Evolutionary conservation across 2,329 filamentous ascomycete species (phyloP).

Genomic region (Leptoxyphium fumago): DNA sequence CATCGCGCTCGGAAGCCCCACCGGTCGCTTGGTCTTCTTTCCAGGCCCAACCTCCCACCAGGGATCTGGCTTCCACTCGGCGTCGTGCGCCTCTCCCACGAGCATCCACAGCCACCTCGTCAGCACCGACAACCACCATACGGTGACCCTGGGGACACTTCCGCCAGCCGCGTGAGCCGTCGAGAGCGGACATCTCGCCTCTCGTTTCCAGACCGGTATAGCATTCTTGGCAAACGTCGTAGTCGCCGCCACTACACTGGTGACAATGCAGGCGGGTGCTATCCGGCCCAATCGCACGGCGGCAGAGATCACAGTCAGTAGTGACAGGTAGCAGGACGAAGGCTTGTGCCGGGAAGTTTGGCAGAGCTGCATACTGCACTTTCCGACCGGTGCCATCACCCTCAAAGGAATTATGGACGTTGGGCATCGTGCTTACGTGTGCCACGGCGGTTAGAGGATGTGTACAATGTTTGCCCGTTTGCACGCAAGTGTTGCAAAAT

Average conservation of each 20-base stretch:
- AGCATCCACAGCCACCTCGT: constrained; percentile 37
- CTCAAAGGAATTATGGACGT: constrained; percentile 3
- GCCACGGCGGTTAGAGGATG: constrained; percentile 67
- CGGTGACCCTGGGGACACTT: constrained; percentile 63
- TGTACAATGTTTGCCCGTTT: constrained; percentile 64
- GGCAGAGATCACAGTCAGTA: constrained; percentile 67
- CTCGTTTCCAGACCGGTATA: constrained; percentile 53
- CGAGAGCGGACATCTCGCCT: constrained; percentile 54
- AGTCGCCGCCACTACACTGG: constrained; percentile 63
- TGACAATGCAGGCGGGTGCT: constrained; percentile 68
- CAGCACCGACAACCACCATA: constrained; percentile 69
- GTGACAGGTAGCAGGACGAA: constrained; percentile 35
- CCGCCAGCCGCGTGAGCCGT: constrained; percentile 70
- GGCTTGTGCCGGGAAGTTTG: constrained; percentile 23
- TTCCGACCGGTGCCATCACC: constrained; percentile 3
- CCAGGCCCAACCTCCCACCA: constrained; percentile 63
- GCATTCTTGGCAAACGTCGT: constrained; percentile 70
- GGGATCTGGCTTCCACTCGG: constrained; percentile 52
- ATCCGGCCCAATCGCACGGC: constrained; percentile 52
- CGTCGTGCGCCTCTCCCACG: constrained; percentile 40
- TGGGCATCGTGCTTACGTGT: constrained; percentile 29
- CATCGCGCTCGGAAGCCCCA: background rate
- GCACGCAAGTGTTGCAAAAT: constrained; percentile 78
- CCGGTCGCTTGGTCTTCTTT: constrained; percentile 27
- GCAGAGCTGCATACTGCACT: constrained; percentile 11